These are phyloP conservation scores for Pyrus hybrid DNA, from an alignment of 331 rosid genomes.

Conservation along the genomic window DNA sequence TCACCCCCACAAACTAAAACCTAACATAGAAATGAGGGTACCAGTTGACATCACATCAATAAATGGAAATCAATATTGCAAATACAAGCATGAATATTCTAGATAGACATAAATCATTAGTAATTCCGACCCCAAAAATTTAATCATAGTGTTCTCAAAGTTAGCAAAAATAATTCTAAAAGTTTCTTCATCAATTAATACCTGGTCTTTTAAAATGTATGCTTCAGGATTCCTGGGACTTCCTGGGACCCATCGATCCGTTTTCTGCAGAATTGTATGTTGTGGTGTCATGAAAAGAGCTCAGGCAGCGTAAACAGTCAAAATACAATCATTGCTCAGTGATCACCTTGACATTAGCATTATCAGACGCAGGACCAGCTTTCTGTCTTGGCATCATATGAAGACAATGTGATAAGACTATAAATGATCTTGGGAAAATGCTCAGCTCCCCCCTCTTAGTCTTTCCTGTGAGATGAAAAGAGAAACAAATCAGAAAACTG, in stretches of 20 bases:
- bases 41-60: background rate
- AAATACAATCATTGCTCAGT: background rate
- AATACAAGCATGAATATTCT: background rate
- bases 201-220: slow-evolving; percentile 86
- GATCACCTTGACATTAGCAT: slow-evolving; percentile 43
- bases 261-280: slow-evolving; percentile 32
- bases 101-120: background rate
- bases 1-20: background rate
- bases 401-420: slow-evolving; percentile 68
- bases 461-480: slow-evolving; percentile 48
- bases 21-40: background rate
- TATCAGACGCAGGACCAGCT: slow-evolving; percentile 51
- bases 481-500: background rate
- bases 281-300: slow-evolving; percentile 1
- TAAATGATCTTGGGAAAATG: slow-evolving; percentile 68
- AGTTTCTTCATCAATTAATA: slow-evolving; percentile 15
- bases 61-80: background rate
- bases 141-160: background rate
- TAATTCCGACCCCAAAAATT: background rate
- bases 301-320: background rate
- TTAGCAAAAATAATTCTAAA: background rate
- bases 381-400: slow-evolving; percentile 97
- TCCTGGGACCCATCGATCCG: slow-evolving; percentile 70
- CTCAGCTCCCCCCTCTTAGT: slow-evolving; percentile 95
- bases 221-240: slow-evolving; percentile 76